Evolutionary conservation across 2,329 filamentous ascomycete species (phyloP).

Genomic region (Colletotrichum sp.): DNA sequence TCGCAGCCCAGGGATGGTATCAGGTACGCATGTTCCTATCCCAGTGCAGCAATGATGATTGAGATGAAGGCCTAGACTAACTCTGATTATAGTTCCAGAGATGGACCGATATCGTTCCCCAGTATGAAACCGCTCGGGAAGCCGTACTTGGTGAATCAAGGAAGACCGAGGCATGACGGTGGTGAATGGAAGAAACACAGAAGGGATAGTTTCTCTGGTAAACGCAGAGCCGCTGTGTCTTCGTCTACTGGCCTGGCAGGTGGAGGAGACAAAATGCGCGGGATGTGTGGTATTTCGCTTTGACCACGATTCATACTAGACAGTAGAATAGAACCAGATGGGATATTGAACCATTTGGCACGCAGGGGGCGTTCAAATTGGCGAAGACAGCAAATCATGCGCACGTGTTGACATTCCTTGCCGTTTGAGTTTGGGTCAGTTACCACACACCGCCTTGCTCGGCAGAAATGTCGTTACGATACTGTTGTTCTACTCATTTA

Average conservation of each 20-base stretch:
- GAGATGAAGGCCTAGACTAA: constrained; percentile 24
- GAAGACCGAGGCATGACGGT: not conserved
- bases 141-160: constrained; percentile 44
- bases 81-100: constrained; percentile 66
- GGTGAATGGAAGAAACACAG: not conserved
- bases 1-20: constrained; percentile 88
- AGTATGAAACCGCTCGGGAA: constrained; percentile 72
- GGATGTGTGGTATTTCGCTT: not conserved
- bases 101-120: constrained; percentile 82
- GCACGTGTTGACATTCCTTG: not conserved
- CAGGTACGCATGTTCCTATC: constrained; percentile 63
- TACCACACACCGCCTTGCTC: no score
- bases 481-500: no score
- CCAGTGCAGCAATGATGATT: not conserved
- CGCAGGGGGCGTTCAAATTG: not conserved
- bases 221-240: not conserved
- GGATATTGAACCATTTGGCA: not conserved
- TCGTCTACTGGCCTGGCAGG: not conserved
- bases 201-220: not conserved
- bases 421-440: no score
- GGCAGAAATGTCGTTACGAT: no score
- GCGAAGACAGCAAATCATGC: not conserved
- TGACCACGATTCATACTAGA: not conserved
- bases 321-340: not conserved
- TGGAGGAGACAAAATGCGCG: not conserved